Evolutionary conservation across 2,329 filamentous ascomycete genomes (phyloP).

Genomic region (Tricladium varicosporioides): DNA sequence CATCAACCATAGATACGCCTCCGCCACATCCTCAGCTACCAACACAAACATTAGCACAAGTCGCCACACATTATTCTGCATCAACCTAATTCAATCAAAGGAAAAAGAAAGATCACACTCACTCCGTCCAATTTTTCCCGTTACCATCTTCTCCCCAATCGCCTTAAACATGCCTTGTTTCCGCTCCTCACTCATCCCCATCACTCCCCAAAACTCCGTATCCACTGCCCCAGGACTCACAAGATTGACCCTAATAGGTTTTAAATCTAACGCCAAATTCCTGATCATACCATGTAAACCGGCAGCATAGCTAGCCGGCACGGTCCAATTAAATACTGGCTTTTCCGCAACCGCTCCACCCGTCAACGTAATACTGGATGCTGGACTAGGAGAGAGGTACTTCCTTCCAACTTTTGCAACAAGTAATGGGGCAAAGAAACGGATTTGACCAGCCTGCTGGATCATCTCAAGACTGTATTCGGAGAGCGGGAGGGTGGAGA

Average conservation of each 20-base stretch:
- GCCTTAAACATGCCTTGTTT: slow-evolving; percentile 33
- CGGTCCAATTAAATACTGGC: slow-evolving; percentile 39
- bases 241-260: slow-evolving; percentile 61
- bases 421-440: slow-evolving; percentile 27
- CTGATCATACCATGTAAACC: slow-evolving; percentile 52
- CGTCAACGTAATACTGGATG: slow-evolving; percentile 22
- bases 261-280: slow-evolving; percentile 60
- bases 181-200: slow-evolving; percentile 32
- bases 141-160: slow-evolving; percentile 17
- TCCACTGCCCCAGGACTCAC: slow-evolving; percentile 54
- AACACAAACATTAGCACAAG: background rate
- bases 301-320: slow-evolving; percentile 47
- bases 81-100: background rate
- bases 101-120: slow-evolving; percentile 3
- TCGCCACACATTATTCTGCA: background rate
- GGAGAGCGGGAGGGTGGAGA: slow-evolving; percentile 6
- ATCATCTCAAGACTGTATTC: slow-evolving; percentile 21
- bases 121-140: slow-evolving; percentile 20
- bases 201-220: slow-evolving; percentile 44
- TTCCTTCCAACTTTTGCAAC: slow-evolving; percentile 25
- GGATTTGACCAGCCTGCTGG: slow-evolving; percentile 18
- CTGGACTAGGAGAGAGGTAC: slow-evolving; percentile 18
- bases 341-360: slow-evolving; percentile 18
- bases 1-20: slow-evolving; percentile 44
- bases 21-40: slow-evolving; percentile 40